Conservation (phyloP, 2,329 filamentous ascomycete species). For the Diaporthe aspalathi region DNA sequence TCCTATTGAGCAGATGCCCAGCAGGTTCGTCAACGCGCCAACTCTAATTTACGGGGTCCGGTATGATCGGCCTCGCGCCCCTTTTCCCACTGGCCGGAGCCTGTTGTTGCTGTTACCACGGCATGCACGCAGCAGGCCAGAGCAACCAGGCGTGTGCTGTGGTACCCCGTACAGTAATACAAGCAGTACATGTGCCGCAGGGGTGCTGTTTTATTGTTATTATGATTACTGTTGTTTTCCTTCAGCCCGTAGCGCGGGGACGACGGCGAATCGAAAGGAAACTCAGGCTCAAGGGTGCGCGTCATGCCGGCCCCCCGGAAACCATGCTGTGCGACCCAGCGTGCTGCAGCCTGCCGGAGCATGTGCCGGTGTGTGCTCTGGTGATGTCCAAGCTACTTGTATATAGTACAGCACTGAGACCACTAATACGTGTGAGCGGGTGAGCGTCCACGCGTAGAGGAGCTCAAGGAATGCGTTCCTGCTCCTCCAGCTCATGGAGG, state of each 20-base stretch:
- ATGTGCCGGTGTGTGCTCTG: too few species aligned
- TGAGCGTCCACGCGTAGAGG: not conserved
- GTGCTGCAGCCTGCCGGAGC: not conserved
- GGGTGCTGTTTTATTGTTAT: too few species aligned
- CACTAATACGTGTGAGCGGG: too few species aligned
- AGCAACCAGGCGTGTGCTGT: not conserved
- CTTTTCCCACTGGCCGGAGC: constrained; percentile 18
- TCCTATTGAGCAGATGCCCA: not conserved
- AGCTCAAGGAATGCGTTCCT: constrained; percentile 6
- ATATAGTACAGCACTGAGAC: too few species aligned
- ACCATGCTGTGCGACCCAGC: constrained; percentile 23
- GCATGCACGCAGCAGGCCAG: constrained; percentile 9
- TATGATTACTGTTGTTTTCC: constrained; percentile 13
- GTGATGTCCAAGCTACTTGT: too few species aligned
- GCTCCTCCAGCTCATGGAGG: not conserved
- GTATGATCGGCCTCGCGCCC: constrained; percentile 19
- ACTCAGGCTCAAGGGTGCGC: constrained; percentile 11
- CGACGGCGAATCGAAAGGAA: constrained; percentile 20
- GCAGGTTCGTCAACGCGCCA: constrained; percentile 18
- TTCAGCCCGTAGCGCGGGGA: constrained; percentile 3
- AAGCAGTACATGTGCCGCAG: too few species aligned
- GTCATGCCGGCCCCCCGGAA: constrained; percentile 25
- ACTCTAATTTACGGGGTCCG: constrained; percentile 32
- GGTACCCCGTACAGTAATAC: not conserved
- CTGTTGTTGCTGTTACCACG: constrained; percentile 13